These are phyloP conservation scores for Starmerella lactis-condensi DNA, from an alignment of 805 yeast genomes.

Conservation along the genomic window DNA sequence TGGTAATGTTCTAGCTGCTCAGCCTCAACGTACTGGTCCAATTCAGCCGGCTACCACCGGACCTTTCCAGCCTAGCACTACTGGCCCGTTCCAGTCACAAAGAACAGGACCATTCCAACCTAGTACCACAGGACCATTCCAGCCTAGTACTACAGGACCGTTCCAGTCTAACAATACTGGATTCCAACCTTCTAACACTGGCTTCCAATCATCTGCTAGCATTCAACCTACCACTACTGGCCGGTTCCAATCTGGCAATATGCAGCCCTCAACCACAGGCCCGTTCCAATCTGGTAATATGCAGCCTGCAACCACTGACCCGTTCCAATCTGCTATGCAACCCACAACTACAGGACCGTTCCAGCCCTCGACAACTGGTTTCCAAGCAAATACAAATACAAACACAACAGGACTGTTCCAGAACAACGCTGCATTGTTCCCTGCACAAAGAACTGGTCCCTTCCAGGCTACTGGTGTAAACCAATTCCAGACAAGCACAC, in stretches of 20 bases:
- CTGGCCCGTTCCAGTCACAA: conserved; percentile 10
- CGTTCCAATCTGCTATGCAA: not conserved
- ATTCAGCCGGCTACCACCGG: conserved; percentile 21
- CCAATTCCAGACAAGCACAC: conserved; percentile 3
- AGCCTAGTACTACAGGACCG: conserved; percentile 2
- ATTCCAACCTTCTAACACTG: not conserved
- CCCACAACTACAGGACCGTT: conserved; percentile 12
- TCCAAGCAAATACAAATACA: conserved; percentile 20
- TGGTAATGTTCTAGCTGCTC: conserved; percentile 11
- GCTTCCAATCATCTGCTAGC: too few relatives aligned
- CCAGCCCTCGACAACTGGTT: conserved; percentile 5
- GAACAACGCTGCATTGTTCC: conserved; percentile 8
- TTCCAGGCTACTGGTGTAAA: conserved; percentile 9
- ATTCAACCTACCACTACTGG: conserved; percentile 1
- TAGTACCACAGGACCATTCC: conserved; percentile 12
- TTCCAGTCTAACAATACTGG: not conserved
- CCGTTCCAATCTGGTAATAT: conserved; percentile 4
- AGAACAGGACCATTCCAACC: conserved; percentile 1
- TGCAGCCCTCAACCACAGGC: conserved; percentile 6
- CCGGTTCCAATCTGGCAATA: not conserved
- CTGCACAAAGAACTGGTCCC: conserved; percentile 4
- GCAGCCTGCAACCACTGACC: conserved; percentile 6
- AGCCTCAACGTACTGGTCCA: conserved; percentile 13
- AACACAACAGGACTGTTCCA: conserved; percentile 19
- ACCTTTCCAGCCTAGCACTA: conserved; percentile 21